phyloP scores from a whole-genome alignment of 2,329 filamentous ascomycete genomes.

The Talaromyces funiculosus region DNA sequence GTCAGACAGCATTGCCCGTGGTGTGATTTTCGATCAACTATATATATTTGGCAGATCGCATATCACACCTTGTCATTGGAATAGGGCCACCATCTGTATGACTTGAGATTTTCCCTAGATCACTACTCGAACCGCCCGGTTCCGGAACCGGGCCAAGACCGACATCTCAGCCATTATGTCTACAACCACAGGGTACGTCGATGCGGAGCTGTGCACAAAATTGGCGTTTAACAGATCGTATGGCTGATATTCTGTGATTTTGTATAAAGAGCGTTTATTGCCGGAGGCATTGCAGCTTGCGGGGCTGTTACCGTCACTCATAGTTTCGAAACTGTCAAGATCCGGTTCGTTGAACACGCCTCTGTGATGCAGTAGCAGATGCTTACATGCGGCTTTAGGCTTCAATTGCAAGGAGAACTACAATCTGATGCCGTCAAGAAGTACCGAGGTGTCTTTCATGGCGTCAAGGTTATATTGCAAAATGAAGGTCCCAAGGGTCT shows the following conservation, averaged over 20 bases:
- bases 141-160: conserved; percentile 2
- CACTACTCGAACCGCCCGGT: neutral
- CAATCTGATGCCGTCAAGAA: conserved; percentile 78
- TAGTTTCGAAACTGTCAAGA: conserved; percentile 98
- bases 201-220: neutral
- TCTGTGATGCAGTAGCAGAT: neutral
- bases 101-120: neutral
- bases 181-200: conserved; percentile 47
- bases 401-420: conserved; percentile 95
- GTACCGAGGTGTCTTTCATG: conserved; percentile 88
- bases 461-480: conserved; percentile 78
- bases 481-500: conserved; percentile 85
- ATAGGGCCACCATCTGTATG: neutral
- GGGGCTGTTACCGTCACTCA: conserved; percentile 96
- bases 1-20: neutral
- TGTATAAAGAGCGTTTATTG: conserved; percentile 69
- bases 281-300: conserved; percentile 92
- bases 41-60: neutral
- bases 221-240: neutral
- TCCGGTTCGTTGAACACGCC: conserved; percentile 57
- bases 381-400: conserved; percentile 45
- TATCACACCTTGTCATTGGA: neutral
- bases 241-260: neutral
- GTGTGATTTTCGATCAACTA: neutral
- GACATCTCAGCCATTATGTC: conserved; percentile 39